Evolutionary conservation across 768 basidiomycete genomes (phyloP), one percentile per base, ranked within the genome.

Genomic region (Vararia minispora): DNA sequence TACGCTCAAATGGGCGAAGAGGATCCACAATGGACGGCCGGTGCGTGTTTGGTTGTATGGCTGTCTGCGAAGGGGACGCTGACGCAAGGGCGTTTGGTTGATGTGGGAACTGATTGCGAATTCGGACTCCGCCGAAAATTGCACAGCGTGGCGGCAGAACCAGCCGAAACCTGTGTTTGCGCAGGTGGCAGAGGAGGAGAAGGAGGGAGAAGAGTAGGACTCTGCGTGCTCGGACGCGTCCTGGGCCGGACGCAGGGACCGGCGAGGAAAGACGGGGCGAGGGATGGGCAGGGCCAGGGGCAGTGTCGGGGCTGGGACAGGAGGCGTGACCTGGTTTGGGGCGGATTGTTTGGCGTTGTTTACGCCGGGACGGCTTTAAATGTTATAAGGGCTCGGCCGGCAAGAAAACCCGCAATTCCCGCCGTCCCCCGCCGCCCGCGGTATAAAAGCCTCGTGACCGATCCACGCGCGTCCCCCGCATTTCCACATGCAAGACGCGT

Each of bases 91-190:
- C 61, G 37, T 65, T 60, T 71, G 58, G 50, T 48, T 56, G 47
- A 62, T 51, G 61, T 63, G 75, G 57, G 66, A 61, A 51, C 44
- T 58, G 55, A 42, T 46, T 52, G 53, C 53, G 48, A 48, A 51
- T 52, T 58, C 46, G 43, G 48, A 52, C 39, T 44, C 41, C 37
- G 52, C 47, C 12, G 50, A 28, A 34, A 40, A 66, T 58, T 63
- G 66, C 69, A 48, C 65, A 91, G 88, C 89, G 27, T 90, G 89
- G 88, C 73, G 68, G 61, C 60, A 65, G 52, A 90, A 81, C 61
- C 88, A 92, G 56, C 88, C 90, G 39, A 76, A 78, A 57, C 75
- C 89, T 0, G 84, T 94, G 42, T 92, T 92, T 56, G 74, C 77
- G 34, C 63, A 75, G 42, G 71, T 58, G 40, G 64, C 69, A 46